phyloP scores from a whole-genome alignment of 345 rosid genomes.

The Hevea brasiliensis region DNA sequence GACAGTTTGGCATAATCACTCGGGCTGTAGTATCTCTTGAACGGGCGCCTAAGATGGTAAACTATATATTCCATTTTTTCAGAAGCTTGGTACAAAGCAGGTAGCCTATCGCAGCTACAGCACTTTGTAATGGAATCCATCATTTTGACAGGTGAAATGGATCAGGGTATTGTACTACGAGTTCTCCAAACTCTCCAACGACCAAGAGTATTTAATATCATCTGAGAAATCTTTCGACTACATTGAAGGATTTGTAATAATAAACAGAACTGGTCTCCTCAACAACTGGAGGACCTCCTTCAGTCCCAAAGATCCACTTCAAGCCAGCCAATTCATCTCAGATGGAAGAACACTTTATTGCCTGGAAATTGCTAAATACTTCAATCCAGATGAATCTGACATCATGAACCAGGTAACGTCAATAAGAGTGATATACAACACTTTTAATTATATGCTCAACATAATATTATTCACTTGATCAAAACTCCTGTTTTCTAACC shows the following conservation, averaged over 20 bases:
- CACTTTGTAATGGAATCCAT: conserved; percentile 16
- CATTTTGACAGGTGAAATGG: conserved; percentile 77
- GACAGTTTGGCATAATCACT: conserved; percentile 94
- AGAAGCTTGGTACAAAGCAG: background rate
- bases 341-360: conserved; percentile 84
- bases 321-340: conserved; percentile 68
- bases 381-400: conserved; percentile 51
- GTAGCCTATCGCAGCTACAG: background rate
- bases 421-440: background rate
- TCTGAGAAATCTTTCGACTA: conserved; percentile 64
- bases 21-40: conserved; percentile 73
- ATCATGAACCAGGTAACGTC: conserved; percentile 48
- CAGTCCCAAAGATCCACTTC: conserved; percentile 61
- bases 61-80: conserved; percentile 1
- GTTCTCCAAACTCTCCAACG: conserved; percentile 67
- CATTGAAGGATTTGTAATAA: conserved; percentile 81
- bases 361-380: conserved; percentile 79
- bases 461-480: background rate
- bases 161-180: conserved; percentile 79
- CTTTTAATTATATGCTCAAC: background rate
- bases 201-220: conserved; percentile 81
- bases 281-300: conserved; percentile 86
- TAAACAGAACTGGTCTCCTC: conserved; percentile 76
- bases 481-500: conserved; percentile 1
- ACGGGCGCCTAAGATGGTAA: conserved; percentile 75